Evolutionary conservation across 2,329 filamentous ascomycete genomes (phyloP).

Genomic region (Claviceps digitariae): DNA sequence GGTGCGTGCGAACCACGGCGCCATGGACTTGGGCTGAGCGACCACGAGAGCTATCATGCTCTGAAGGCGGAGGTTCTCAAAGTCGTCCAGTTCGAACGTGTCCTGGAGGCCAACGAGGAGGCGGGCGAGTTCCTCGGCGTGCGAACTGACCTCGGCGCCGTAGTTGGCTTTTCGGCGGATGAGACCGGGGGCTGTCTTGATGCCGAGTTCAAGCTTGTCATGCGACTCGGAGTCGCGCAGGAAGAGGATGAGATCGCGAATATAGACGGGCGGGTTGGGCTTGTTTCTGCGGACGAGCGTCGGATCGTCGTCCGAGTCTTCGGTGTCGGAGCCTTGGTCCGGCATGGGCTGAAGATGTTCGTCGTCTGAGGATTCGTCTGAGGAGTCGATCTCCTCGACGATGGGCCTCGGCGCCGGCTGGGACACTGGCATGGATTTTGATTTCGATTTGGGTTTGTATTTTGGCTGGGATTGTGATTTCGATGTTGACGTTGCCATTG

Average conservation of each 20-base stretch:
- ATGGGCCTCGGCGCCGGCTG: constrained; percentile 29
- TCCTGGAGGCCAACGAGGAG: constrained; percentile 71
- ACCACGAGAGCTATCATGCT: constrained; percentile 71
- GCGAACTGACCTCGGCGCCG: constrained; percentile 75
- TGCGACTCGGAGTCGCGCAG: constrained; percentile 72
- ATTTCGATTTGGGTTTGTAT: neutral
- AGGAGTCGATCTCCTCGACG: constrained; percentile 52
- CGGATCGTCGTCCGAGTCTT: constrained; percentile 88
- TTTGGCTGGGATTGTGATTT: neutral
- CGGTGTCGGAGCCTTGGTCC: constrained; percentile 72
- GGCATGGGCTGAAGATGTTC: constrained; percentile 33
- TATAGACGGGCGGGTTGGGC: constrained; percentile 73
- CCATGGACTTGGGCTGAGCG: constrained; percentile 63
- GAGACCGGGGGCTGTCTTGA: constrained; percentile 62
- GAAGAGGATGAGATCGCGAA: constrained; percentile 68
- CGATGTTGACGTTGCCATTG: neutral
- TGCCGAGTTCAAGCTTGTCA: constrained; percentile 68
- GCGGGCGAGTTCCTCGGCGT: constrained; percentile 67
- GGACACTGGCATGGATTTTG: constrained; percentile 9
- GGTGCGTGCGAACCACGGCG: constrained; percentile 67
- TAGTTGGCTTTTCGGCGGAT: constrained; percentile 83
- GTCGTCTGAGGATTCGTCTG: constrained; percentile 51
- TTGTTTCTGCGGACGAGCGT: constrained; percentile 77
- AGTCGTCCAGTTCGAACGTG: constrained; percentile 67
- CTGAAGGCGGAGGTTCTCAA: constrained; percentile 62